Conservation (phyloP, 208 protist genomes). For the Acanthamoeba lugdunensis region DNA sequence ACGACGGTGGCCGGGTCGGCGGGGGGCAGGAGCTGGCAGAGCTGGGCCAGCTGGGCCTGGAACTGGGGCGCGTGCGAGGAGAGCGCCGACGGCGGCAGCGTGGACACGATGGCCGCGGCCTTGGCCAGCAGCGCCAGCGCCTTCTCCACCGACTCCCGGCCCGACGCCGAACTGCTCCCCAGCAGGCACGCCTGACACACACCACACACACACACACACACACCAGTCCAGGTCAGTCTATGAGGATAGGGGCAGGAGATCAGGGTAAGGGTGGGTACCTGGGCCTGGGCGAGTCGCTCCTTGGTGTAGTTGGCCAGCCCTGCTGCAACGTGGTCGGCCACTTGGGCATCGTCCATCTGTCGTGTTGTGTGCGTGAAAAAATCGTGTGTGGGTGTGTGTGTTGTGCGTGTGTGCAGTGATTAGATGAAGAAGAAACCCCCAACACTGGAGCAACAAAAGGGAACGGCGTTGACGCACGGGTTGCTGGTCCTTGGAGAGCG, state of each 20-base stretch:
- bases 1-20: background rate
- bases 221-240: too few species aligned
- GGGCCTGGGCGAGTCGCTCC: constrained; percentile 12
- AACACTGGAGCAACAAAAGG: background rate
- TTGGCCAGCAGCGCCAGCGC: constrained; percentile 9
- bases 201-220: too few species aligned
- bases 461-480: background rate
- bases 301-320: background rate
- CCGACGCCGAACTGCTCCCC: background rate
- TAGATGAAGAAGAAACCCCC: background rate
- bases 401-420: too few species aligned
- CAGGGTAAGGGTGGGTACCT: background rate
- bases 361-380: too few species aligned
- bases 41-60: constrained; percentile 1
- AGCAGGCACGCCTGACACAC: background rate
- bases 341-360: background rate
- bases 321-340: background rate
- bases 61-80: background rate
- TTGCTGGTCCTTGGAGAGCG: constrained; percentile 13
- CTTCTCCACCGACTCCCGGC: constrained; percentile 34
- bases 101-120: background rate
- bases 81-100: constrained; percentile 10
- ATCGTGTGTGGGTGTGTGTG: too few species aligned
- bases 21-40: background rate
- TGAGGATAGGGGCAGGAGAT: too few species aligned